These are phyloP conservation scores for Phialocephala sp. DNA, from an alignment of 2,329 filamentous ascomycete genomes.

Conservation along the genomic window DNA sequence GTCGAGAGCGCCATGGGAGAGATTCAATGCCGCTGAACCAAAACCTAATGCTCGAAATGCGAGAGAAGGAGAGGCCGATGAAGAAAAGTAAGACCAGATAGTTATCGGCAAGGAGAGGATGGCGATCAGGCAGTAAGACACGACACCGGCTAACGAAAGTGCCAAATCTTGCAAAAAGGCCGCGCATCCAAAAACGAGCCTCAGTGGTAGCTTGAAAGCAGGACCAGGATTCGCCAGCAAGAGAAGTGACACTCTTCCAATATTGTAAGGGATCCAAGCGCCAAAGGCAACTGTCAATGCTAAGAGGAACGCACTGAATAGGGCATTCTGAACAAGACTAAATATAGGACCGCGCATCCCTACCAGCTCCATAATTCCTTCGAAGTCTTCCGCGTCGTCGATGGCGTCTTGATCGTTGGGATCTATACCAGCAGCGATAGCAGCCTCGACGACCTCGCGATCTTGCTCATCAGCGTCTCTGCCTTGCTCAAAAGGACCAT, in stretches of 20 bases:
- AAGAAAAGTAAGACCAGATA: slow-evolving; percentile 27
- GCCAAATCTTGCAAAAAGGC: slow-evolving; percentile 79
- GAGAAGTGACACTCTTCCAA: slow-evolving; percentile 83
- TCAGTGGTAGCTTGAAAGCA: slow-evolving; percentile 72
- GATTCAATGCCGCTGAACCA: slow-evolving; percentile 30
- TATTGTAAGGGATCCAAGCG: slow-evolving; percentile 90
- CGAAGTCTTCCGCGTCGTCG: slow-evolving; percentile 90
- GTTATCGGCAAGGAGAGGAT: slow-evolving; percentile 30
- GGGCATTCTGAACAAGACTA: slow-evolving; percentile 89
- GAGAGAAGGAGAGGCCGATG: slow-evolving; percentile 10
- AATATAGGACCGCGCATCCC: slow-evolving; percentile 94
- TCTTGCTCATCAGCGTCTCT: slow-evolving; percentile 51
- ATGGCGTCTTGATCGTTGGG: slow-evolving; percentile 77
- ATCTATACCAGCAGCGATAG: slow-evolving; percentile 72
- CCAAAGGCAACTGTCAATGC: slow-evolving; percentile 84
- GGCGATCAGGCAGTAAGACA: slow-evolving; percentile 46
- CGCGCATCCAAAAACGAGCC: slow-evolving; percentile 73
- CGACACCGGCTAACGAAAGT: slow-evolving; percentile 66
- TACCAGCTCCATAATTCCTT: slow-evolving; percentile 93
- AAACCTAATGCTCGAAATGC: slow-evolving; percentile 16
- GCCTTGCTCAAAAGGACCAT: slow-evolving; percentile 32
- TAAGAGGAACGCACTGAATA: slow-evolving; percentile 92
- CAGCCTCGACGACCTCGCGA: slow-evolving; percentile 66
- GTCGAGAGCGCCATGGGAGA: slow-evolving; percentile 39
- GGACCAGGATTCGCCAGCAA: slow-evolving; percentile 77